Base-by-base conservation (phyloP, 805 yeast genomes). In the Kurtzmaniella cleridarum region DNA sequence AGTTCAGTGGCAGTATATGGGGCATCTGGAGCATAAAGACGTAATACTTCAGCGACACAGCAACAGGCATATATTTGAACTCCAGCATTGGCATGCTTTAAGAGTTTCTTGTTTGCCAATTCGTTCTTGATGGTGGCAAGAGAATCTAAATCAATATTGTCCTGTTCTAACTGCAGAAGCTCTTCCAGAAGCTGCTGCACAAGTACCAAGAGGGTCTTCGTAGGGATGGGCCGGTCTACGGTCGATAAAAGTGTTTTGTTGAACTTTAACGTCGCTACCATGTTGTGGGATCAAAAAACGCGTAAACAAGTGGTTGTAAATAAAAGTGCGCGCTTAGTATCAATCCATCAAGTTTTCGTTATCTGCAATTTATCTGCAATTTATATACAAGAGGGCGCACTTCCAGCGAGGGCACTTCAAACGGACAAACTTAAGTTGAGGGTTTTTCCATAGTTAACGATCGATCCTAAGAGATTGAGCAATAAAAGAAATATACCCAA, bases 11-110 rank as follows among this genome's bases (percentile, higher is more conserved):
- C 78, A 2, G 84, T 77, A 58, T 74, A 89, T 3, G 97, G 96
- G 5, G 96, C 95, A 54, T 89, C 86, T 0, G 96, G 96, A 0
- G 95, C 96, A 51, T 73, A 82, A 12, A 90, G 57, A 41, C 95
- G 68, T 31, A 89, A 59, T 8, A 90, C 66, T 54, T 89, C 95
- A 5, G 88, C 71, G 6, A 88, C 45, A 45, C 93, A 80, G 51
- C 95, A 82, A 6, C 93, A 79, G 1, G 74, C 74, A 41, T 69
- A 76, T 0, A 90, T 78, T 46, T 79, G 83, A 6, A 89, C 78
- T 4, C 91, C 93, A 3, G 55, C 42, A 51, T 86, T 87, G 35
- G 76, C 69, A 51, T 81, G 82, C 27, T 62, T 66, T 2, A 84
- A 43, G 11, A 86, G 61, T 48, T 82, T 85, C 41, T 70, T 73